Percentiles rank a stretch among this genome's conserved stretches.
Conservation (phyloP, 148 eudicot species). For the Camellia japonica region DNA sequence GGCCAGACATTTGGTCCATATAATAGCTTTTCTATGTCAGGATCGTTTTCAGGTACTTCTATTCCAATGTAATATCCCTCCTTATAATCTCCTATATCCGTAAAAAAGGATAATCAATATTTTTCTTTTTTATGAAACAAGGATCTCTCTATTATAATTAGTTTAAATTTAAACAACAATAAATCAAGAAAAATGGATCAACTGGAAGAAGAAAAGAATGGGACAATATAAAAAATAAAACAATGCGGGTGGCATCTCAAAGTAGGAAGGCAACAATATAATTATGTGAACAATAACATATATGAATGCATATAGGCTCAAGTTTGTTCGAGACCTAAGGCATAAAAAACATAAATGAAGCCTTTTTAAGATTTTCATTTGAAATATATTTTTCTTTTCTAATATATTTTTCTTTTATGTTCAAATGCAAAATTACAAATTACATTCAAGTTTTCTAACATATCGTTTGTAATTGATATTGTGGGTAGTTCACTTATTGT, state of each 20-base stretch:
- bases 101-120: conserved; percentile 22
- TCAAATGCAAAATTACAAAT: no score
- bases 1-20: conserved; percentile 91
- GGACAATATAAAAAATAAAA: no score
- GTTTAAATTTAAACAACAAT: background rate
- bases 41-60: conserved; percentile 79
- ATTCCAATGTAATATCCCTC: conserved; percentile 94
- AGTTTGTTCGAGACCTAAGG: no score
- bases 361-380: no score
- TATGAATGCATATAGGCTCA: background rate
- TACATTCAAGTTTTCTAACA: no score
- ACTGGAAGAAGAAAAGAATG: background rate
- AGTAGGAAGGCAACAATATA: background rate
- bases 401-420: no score
- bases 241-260: background rate
- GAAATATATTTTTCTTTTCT: no score
- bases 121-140: background rate
- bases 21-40: conserved; percentile 68
- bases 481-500: no score
- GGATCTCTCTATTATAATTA: background rate
- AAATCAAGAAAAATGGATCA: background rate
- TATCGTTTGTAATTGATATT: no score
- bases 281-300: background rate
- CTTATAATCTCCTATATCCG: conserved; percentile 76
- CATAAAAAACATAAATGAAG: no score